A percentile compares a stretch with the other conserved stretches of the same genome.
Conservation (phyloP, 768 basidiomycete species). For the Termitomyces sp. region DNA sequence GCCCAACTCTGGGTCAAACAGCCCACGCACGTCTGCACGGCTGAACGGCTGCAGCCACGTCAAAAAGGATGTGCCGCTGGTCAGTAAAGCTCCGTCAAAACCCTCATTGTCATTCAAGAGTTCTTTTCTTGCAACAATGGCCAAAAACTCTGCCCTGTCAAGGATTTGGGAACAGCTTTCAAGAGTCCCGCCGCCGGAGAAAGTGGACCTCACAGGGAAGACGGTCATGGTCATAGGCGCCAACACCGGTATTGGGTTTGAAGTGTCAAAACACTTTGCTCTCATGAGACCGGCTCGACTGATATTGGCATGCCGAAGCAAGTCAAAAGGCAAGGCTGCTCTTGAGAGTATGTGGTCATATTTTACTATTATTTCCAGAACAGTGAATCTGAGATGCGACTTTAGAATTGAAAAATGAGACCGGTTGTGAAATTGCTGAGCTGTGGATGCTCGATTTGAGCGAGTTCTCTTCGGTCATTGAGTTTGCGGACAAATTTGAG, state of each 20-base stretch:
- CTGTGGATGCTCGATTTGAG: slow-evolving; percentile 39
- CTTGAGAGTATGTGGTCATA: slow-evolving; percentile 26
- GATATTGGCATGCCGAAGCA: slow-evolving; percentile 35
- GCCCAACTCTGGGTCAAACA: too few species aligned
- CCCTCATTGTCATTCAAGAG: too few species aligned
- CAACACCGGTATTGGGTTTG: slow-evolving; percentile 49
- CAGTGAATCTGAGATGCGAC: not conserved
- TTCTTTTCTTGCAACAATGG: too few species aligned
- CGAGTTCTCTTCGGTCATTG: slow-evolving; percentile 35
- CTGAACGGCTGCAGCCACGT: too few species aligned
- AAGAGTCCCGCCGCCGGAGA: slow-evolving; percentile 21
- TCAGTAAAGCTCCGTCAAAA: too few species aligned
- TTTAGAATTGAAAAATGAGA: slow-evolving; percentile 26
- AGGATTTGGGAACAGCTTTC: slow-evolving; percentile 19
- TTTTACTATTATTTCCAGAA: too few species aligned
- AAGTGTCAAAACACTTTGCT: slow-evolving; percentile 43
- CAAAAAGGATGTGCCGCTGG: too few species aligned
- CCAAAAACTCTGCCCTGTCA: too few species aligned
- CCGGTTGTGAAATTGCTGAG: slow-evolving; percentile 30
- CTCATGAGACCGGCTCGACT: slow-evolving; percentile 36
- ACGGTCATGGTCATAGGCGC: slow-evolving; percentile 47
- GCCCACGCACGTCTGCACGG: too few species aligned
- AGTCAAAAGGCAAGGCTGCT: slow-evolving; percentile 31
- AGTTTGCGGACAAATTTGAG: slow-evolving; percentile 31
- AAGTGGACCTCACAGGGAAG: too few species aligned